Percentiles rank a stretch among this genome's conserved stretches.
Conservation (phyloP, 148 eudicot genomes). For the Diospyros kaki region DNA sequence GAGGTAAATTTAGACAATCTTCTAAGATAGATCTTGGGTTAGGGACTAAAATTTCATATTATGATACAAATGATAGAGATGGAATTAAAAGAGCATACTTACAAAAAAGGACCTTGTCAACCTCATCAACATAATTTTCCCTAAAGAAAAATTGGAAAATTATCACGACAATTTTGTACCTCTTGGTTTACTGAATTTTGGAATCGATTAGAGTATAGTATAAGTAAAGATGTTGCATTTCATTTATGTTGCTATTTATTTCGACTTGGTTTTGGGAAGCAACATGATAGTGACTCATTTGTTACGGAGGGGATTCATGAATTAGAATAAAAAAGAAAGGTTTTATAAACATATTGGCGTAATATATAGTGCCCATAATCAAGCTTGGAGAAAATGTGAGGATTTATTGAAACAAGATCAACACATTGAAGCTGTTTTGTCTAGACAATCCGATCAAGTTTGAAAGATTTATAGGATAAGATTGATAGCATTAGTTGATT, state of each 20-base stretch:
- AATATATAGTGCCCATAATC: background rate
- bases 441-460: background rate
- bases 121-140: background rate
- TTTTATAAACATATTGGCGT: background rate
- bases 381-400: background rate
- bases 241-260: conserved; percentile 1
- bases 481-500: background rate
- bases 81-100: background rate
- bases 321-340: background rate
- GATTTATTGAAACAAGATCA: background rate
- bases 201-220: conserved; percentile 6
- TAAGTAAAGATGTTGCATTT: conserved; percentile 5
- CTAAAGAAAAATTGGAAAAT: background rate
- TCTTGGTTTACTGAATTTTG: background rate
- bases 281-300: conserved; percentile 2
- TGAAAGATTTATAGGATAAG: background rate
- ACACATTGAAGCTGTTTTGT: background rate
- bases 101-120: conserved; percentile 1
- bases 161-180: background rate
- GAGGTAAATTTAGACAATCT: too few species aligned
- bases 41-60: too few species aligned
- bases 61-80: background rate
- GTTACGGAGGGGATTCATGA: conserved; percentile 6
- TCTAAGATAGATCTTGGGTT: too few species aligned
- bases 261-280: background rate